Evolutionary conservation across 352 stramenopile species (phyloP), one percentile per base, ranked within the genome.

Genomic region (Globisporangium takayamanum): DNA sequence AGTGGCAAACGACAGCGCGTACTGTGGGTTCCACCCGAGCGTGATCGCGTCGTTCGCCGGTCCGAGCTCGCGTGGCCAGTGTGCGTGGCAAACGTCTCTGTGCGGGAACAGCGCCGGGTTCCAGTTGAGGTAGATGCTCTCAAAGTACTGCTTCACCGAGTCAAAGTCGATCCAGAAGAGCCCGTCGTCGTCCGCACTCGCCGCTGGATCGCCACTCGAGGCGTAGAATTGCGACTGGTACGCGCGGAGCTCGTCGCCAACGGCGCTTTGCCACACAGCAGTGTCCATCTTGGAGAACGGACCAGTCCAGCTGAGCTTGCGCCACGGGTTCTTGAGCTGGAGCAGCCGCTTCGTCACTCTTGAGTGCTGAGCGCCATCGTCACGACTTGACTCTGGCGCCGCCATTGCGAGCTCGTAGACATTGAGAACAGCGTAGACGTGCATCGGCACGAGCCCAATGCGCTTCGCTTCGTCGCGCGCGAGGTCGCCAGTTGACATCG

Each of bases 251-350:
- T 90, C 79, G 18, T 85, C 68, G 5, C 83, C 81, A 4, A 92
- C 52, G 4, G 67, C 54, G 26, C 74, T 67, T 11, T 87, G 18
- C 84, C 84, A 93, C 46, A 69, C 70, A 10, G 57, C 57, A 6
- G 62, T 73, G 52, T 93, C 84, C 16, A 74, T 62, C 14, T 74
- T 74, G 1, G 80, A 97, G 64, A 90, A 98, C 20, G 78, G 78
- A 1, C 94, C 94, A 61, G 74, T 78, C 85, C 85, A 94, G 59
- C 85, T 80, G 66, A 87, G 77, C 55, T 89, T 89, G 14, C 81
- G 84, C 85, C 97, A 99, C 6, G 97, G 97, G 62, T 99, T 99
- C 67, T 99, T 98, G 8, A 99, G 70, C 49, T 98, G 92, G 3
- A 98, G 61, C 33, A 99, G 67, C 52, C 78, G 70, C 50, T 80